A percentile compares a stretch with the other conserved stretches of the same genome.
Conservation (phyloP, 495 filamentous ascomycete genomes). For the Annulohypoxylon nitens region DNA sequence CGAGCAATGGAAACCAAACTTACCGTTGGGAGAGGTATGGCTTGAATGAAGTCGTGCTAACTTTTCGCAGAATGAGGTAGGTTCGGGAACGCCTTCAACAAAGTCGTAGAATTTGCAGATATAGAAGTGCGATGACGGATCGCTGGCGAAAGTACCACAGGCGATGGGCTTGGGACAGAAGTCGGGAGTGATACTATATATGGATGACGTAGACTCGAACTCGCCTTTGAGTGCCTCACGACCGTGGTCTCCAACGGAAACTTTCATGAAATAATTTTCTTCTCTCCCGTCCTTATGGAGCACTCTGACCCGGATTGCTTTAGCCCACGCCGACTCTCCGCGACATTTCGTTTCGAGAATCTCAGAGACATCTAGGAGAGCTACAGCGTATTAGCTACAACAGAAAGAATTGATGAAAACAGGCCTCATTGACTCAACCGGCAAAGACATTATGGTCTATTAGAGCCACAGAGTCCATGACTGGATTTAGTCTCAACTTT, state of each 20-base stretch:
- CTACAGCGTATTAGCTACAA: too few species aligned
- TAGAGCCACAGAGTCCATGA: too few species aligned
- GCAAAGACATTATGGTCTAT: conserved; percentile 9
- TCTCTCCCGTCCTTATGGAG: background rate
- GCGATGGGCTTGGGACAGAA: background rate
- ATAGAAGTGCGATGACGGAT: background rate
- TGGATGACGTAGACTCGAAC: background rate
- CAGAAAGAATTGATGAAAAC: too few species aligned
- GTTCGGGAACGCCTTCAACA: conserved; percentile 41
- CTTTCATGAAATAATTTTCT: background rate
- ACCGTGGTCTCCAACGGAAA: background rate
- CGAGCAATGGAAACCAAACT: conserved; percentile 63
- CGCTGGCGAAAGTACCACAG: background rate
- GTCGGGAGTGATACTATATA: background rate
- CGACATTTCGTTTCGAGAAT: conserved; percentile 35
- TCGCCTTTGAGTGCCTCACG: background rate
- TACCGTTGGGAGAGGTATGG: conserved; percentile 60
- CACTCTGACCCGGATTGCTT: conserved; percentile 3
- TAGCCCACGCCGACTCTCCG: conserved; percentile 48
- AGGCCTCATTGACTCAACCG: too few species aligned
- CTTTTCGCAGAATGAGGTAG: conserved; percentile 53
- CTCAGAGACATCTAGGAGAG: conserved; percentile 38
- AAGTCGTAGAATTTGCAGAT: background rate
- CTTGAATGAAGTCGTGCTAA: conserved; percentile 62
- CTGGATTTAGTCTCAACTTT: too few species aligned